These are phyloP conservation scores for Solanum stenotomum DNA, from an alignment of 257 asterid species.

Conservation along the genomic window DNA sequence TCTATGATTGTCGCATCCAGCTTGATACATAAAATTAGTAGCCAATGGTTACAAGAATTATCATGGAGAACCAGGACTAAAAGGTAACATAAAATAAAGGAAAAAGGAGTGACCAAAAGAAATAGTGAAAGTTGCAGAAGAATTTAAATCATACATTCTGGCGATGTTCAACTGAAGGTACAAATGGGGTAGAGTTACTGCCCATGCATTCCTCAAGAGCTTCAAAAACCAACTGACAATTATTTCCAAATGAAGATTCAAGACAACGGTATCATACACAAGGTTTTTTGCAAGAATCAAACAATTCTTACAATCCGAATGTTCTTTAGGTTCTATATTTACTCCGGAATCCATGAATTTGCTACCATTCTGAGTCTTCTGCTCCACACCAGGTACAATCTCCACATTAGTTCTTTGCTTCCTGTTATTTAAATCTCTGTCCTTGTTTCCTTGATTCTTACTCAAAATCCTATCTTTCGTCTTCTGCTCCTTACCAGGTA, in stretches of 20 bases:
- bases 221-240: neutral
- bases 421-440: neutral
- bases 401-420: neutral
- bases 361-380: neutral
- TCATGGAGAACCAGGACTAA: neutral
- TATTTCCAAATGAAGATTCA: neutral
- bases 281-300: neutral
- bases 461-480: neutral
- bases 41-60: neutral
- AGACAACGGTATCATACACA: neutral
- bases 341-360: neutral
- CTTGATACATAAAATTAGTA: slow-evolving; percentile 19
- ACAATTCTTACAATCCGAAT: neutral
- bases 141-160: slow-evolving; percentile 2
- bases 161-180: slow-evolving; percentile 1
- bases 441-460: neutral
- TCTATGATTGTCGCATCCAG: neutral
- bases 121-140: neutral
- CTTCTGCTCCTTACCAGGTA: neutral
- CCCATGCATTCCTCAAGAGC: neutral
- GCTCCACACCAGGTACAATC: neutral
- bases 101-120: neutral
- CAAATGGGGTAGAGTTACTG: slow-evolving; percentile 4
- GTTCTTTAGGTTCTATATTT: neutral
- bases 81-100: neutral